A percentile compares a stretch with the other conserved stretches of the same genome.
These are phyloP conservation scores for Phytophthora palmivora DNA, from an alignment of 352 stramenopile genomes.

Conservation along the genomic window DNA sequence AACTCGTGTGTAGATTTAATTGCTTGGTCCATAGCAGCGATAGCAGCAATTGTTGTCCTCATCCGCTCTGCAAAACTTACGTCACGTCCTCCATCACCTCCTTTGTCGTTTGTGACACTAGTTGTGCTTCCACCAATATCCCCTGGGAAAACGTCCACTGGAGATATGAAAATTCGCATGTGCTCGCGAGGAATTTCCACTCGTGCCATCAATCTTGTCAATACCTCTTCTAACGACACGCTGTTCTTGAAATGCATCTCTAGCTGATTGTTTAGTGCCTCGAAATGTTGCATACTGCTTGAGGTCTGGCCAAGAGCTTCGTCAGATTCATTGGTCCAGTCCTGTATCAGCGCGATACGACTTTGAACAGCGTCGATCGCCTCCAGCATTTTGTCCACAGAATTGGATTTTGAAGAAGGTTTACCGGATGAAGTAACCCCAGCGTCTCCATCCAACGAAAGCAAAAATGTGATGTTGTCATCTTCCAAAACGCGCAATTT, in stretches of 20 bases:
- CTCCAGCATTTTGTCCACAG: constrained; percentile 67
- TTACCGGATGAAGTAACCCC: constrained; percentile 8
- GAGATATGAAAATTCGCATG: constrained; percentile 62
- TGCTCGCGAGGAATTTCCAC: constrained; percentile 65
- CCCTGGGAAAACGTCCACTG: constrained; percentile 54
- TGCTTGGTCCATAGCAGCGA: constrained; percentile 53
- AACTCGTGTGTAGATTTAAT: constrained; percentile 66
- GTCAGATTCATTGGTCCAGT: constrained; percentile 71
- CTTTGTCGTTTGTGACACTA: constrained; percentile 7
- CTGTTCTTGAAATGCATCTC: constrained; percentile 87
- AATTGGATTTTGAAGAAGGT: constrained; percentile 19
- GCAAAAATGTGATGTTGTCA: constrained; percentile 78
- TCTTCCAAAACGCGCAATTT: constrained; percentile 70
- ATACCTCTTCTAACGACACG: constrained; percentile 62
- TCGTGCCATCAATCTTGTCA: constrained; percentile 54
- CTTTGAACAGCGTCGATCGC: constrained; percentile 61
- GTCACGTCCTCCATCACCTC: constrained; percentile 9
- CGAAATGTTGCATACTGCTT: constrained; percentile 78
- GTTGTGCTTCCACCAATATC: constrained; percentile 32
- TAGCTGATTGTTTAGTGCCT: constrained; percentile 81
- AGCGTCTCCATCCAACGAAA: constrained; percentile 62
- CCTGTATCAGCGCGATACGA: constrained; percentile 49
- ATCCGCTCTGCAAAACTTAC: constrained; percentile 43
- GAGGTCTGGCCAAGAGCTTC: constrained; percentile 68
- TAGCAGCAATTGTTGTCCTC: constrained; percentile 46